Evolutionary conservation across 169 alveolate species (phyloP).

Genomic region (Theileria annulata): DNA sequence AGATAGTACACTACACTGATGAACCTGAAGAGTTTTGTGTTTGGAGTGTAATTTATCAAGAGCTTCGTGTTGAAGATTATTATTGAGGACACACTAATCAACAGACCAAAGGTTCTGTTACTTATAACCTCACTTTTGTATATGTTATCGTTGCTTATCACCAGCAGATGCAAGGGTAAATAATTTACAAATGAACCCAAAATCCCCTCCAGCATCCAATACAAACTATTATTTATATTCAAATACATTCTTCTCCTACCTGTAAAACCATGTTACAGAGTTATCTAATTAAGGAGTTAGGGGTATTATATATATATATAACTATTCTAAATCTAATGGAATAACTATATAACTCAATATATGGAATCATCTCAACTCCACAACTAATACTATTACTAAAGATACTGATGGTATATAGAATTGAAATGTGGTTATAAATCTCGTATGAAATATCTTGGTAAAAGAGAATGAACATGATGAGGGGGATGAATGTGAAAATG

Average conservation of each 20-base stretch:
- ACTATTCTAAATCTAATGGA: too few relatives aligned
- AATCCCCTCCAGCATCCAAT: slow-evolving; percentile 49
- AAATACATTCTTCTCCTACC: slow-evolving; percentile 46
- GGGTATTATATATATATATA: too few relatives aligned
- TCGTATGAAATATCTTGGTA: slow-evolving; percentile 28
- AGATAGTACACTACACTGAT: slow-evolving; percentile 50
- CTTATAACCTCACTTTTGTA: slow-evolving; percentile 38
- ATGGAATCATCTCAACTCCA: too few relatives aligned
- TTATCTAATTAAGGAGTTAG: too few relatives aligned
- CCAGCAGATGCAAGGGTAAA: slow-evolving; percentile 28
- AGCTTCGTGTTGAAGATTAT: slow-evolving; percentile 71
- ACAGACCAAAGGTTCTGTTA: slow-evolving; percentile 68
- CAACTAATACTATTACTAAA: background rate
- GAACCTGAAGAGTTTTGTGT: slow-evolving; percentile 60
- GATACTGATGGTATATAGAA: slow-evolving; percentile 32
- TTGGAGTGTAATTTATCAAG: slow-evolving; percentile 61
- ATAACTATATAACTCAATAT: too few relatives aligned
- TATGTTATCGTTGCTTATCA: slow-evolving; percentile 20
- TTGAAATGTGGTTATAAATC: slow-evolving; percentile 25
- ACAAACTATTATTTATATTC: slow-evolving; percentile 23
- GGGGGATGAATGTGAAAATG: slow-evolving; percentile 41
- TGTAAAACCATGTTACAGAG: background rate
- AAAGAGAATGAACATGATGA: slow-evolving; percentile 29
- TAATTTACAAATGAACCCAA: slow-evolving; percentile 27
- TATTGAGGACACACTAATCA: slow-evolving; percentile 65